Conservation (phyloP, 1,284 basidiomycete genomes). For the Fomitopsis palustris region DNA sequence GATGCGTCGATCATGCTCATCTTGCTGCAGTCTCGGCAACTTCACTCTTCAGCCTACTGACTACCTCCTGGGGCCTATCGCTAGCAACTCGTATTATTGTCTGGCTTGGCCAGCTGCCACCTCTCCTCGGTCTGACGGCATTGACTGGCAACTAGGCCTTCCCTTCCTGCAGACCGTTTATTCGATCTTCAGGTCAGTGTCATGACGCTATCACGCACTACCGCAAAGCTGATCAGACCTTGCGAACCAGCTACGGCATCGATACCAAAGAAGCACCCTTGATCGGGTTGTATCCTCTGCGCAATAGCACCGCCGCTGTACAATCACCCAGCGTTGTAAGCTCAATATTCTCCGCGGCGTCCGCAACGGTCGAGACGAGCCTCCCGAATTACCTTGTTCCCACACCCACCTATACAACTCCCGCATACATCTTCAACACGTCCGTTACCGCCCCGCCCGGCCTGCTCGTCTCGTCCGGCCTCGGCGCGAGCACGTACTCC, state of each 20-base stretch:
- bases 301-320: slow-evolving; percentile 39
- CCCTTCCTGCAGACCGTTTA: slow-evolving; percentile 82
- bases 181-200: slow-evolving; percentile 68
- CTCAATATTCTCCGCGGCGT: slow-evolving; percentile 57
- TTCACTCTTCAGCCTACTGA: slow-evolving; percentile 77
- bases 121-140: slow-evolving; percentile 67
- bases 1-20: not conserved
- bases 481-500: slow-evolving; percentile 67
- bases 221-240: not conserved
- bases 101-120: slow-evolving; percentile 78
- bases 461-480: slow-evolving; percentile 50
- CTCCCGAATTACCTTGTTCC: slow-evolving; percentile 75
- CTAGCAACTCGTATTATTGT: slow-evolving; percentile 66
- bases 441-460: slow-evolving; percentile 54
- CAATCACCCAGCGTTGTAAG: slow-evolving; percentile 42
- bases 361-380: slow-evolving; percentile 64
- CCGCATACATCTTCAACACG: slow-evolving; percentile 70
- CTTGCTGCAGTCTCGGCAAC: slow-evolving; percentile 40
- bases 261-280: slow-evolving; percentile 66
- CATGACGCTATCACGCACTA: not conserved
- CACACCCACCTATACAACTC: slow-evolving; percentile 63
- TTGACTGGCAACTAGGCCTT: slow-evolving; percentile 87
- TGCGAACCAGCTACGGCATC: slow-evolving; percentile 59
- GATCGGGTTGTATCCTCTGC: slow-evolving; percentile 67
- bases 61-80: slow-evolving; percentile 76